These are phyloP conservation scores for Termitomyces sp. DNA, from an alignment of 768 basidiomycete genomes.

Conservation along the genomic window DNA sequence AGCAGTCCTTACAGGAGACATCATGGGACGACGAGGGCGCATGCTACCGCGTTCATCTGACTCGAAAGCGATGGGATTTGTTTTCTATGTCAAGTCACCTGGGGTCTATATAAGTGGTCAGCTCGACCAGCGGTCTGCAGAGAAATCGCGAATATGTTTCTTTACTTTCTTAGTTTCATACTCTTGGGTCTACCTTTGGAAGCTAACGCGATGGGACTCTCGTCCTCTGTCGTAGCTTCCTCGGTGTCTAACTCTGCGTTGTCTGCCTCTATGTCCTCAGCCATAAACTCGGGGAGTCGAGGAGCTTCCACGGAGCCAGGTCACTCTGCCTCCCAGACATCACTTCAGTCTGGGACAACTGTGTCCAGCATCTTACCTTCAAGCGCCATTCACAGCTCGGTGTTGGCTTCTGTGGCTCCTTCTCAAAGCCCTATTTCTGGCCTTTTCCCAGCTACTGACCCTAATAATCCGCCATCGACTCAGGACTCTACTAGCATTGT, in stretches of 20 bases:
- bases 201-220: background rate
- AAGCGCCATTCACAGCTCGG: constrained; percentile 10
- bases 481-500: constrained; percentile 12
- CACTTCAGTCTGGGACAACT: background rate
- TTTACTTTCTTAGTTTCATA: background rate
- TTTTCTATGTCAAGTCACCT: constrained; percentile 3
- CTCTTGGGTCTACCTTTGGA: background rate
- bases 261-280: background rate
- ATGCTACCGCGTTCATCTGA: constrained; percentile 8
- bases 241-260: background rate
- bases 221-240: background rate
- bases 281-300: background rate
- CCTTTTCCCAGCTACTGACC: constrained; percentile 38
- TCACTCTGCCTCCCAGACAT: background rate
- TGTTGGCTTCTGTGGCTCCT: constrained; percentile 36
- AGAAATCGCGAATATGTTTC: background rate
- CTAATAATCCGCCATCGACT: constrained; percentile 37
- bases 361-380: background rate
- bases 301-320: background rate
- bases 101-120: constrained; percentile 1
- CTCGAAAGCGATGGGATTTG: background rate
- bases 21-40: constrained; percentile 11
- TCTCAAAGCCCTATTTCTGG: constrained; percentile 37
- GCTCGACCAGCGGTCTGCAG: background rate
- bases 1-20: background rate